These are phyloP conservation scores for Guillardia theta DNA, from an alignment of 78 protist species.

Conservation along the genomic window DNA sequence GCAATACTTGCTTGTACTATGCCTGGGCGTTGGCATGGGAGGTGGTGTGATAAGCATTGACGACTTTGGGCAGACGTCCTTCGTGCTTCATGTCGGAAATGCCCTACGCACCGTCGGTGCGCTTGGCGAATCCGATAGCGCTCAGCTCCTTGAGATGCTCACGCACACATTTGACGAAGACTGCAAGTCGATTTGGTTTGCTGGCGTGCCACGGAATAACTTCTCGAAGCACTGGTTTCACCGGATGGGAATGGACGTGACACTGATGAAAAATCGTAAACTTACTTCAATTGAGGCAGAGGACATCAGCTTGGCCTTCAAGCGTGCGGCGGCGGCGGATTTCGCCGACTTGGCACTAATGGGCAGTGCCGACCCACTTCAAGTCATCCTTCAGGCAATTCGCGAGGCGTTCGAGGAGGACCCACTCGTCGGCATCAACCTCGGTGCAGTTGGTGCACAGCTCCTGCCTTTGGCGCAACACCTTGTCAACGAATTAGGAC, in stretches of 20 bases:
- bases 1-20: background rate
- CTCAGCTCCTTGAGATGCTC: background rate
- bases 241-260: background rate
- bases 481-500: background rate
- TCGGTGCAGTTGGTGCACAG: background rate
- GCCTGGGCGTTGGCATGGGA: slow-evolving; percentile 25
- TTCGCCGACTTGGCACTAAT: background rate
- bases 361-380: background rate
- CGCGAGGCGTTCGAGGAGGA: background rate
- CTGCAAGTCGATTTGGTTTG: background rate
- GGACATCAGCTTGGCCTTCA: background rate
- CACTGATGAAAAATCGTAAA: background rate
- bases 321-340: background rate
- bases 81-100: background rate
- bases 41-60: background rate
- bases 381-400: background rate
- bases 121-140: background rate
- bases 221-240: slow-evolving; percentile 16
- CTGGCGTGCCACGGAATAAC: slow-evolving; percentile 21
- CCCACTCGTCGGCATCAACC: background rate
- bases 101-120: background rate
- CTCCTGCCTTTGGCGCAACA: background rate
- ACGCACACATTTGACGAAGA: background rate
- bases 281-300: background rate
- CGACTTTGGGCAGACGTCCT: background rate